Evolutionary conservation across 2,329 filamentous ascomycete species (phyloP).

Genomic region (Penicillium sp.): DNA sequence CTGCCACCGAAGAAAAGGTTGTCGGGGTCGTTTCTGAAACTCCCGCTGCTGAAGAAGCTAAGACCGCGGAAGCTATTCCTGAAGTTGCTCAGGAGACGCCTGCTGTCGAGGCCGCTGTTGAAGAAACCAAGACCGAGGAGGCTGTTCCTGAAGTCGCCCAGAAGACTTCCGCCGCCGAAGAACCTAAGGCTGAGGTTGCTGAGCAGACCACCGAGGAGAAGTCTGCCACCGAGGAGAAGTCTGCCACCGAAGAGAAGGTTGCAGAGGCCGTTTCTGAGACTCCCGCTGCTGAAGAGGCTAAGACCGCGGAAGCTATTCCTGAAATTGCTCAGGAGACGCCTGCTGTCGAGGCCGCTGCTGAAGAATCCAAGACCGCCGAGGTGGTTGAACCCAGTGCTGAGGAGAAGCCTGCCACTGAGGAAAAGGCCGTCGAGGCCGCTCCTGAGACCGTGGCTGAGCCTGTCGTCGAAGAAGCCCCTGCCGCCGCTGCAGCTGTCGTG

Average conservation of each 20-base stretch:
- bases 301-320: background rate
- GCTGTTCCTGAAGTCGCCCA: too few relatives aligned
- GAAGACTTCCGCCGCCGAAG: too few relatives aligned
- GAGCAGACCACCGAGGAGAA: too few relatives aligned
- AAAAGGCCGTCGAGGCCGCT: background rate
- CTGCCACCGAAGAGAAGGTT: background rate
- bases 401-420: background rate
- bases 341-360: background rate
- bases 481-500: background rate
- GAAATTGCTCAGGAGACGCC: background rate
- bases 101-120: background rate
- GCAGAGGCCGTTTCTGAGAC: conserved; percentile 5
- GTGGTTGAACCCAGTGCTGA: background rate
- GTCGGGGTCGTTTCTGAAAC: conserved; percentile 4
- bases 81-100: background rate
- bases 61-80: background rate
- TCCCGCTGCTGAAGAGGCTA: background rate
- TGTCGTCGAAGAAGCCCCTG: conserved; percentile 1
- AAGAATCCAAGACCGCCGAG: conserved; percentile 4
- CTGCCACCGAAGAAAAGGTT: background rate
- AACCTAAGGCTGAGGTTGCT: too few relatives aligned
- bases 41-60: background rate
- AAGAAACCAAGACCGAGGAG: background rate
- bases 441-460: background rate
- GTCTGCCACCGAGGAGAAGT: background rate